Conservation (phyloP, 306 rosid species). For the Cucurbita argyrosperma region DNA sequence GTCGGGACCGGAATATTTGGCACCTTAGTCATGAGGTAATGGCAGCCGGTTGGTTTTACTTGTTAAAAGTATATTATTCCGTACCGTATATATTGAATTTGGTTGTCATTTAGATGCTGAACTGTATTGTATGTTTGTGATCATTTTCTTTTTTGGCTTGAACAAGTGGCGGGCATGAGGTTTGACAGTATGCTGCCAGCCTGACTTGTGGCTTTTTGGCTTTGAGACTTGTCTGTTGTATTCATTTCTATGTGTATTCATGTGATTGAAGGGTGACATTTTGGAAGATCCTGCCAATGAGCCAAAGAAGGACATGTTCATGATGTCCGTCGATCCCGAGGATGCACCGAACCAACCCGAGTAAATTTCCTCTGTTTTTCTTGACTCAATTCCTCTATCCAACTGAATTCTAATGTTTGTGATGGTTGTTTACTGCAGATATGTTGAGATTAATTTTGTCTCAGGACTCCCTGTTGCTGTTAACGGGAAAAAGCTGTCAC, state of each 20-base stretch:
- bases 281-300: slow-evolving; percentile 90
- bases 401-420: not conserved
- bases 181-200: not conserved
- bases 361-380: slow-evolving; percentile 22
- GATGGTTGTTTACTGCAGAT: slow-evolving; percentile 26
- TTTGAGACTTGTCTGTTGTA: not conserved
- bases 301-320: slow-evolving; percentile 84
- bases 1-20: slow-evolving; percentile 95
- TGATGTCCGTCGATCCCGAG: slow-evolving; percentile 82
- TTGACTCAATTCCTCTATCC: not conserved
- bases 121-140: not conserved
- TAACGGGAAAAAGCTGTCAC: slow-evolving; percentile 57
- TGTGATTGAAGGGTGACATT: slow-evolving; percentile 61
- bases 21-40: slow-evolving; percentile 96
- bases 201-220: not conserved
- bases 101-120: not conserved
- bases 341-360: slow-evolving; percentile 82
- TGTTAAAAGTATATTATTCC: not conserved
- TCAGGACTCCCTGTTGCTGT: slow-evolving; percentile 65
- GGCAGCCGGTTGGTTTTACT: not conserved
- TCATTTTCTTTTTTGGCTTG: not conserved
- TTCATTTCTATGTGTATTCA: not conserved
- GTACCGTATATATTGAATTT: not conserved
- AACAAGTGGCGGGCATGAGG: not conserved
- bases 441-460: slow-evolving; percentile 60